Evolutionary conservation across 805 yeast species (phyloP), one percentile per base, ranked within the genome.

Genomic region (Spencermartinsiella europaea): DNA sequence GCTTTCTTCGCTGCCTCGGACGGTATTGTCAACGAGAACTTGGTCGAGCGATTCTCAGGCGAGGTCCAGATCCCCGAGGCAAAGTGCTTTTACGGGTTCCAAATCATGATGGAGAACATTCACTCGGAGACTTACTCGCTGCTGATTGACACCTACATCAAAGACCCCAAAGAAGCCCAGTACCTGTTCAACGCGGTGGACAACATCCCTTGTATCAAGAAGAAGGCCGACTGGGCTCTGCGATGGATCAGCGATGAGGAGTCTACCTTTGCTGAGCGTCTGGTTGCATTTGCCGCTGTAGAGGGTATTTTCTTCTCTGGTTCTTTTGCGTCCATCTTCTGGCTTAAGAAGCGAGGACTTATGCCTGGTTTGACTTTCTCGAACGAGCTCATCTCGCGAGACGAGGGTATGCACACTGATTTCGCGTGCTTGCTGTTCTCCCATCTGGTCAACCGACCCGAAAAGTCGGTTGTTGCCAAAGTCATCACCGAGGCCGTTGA

Each of bases 331-430:
- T 89, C 98, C 45, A 89, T 91, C 66, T 91, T 91, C 76, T 91
- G 99, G 99, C 81, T 91, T 65, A 91, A 93, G 81, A 91, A 91
- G 81, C 85, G 96, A 70, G 99, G 99, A 67, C 76, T 91, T 65
- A 91, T 91, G 99, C 98, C 99, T 33, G 99, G 99, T 65, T 77
- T 91, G 62, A 91, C 98, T 38, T 93, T 91, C 78, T 90, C 98
- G 47, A 91, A 91, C 71, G 99, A 91, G 73, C 80, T 91, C 66
- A 91, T 91, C 62, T 89, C 95, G 66, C 88, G 99, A 73, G 99
- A 91, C 70, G 99, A 91, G 75, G 99, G 99, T 68, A 75, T 93
- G 71, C 99, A 91, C 72, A 91, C 99, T 45, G 99, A 91, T 73
- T 91, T 93, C 70, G 99, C 98, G 25, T 93, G 98, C 70, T 75